A percentile compares a stretch with the other conserved stretches of the same genome.
phyloP scores from a whole-genome alignment of 805 yeast genomes.

The Danielia reshetovae region DNA sequence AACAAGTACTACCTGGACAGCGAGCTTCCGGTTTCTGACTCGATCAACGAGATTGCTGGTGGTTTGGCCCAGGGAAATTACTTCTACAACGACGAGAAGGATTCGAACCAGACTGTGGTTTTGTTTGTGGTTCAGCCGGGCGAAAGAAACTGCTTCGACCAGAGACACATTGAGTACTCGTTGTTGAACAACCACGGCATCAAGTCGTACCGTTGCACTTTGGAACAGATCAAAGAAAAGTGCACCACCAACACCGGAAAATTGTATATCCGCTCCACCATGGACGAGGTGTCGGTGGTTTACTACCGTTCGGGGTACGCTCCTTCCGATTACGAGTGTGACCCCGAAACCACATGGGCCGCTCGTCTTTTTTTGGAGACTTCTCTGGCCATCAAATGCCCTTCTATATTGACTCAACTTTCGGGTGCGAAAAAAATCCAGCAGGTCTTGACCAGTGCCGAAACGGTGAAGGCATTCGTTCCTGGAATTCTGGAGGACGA shows the following conservation, averaged over 20 bases:
- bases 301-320: constrained; percentile 89
- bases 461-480: constrained; percentile 46
- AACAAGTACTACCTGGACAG: constrained; percentile 41
- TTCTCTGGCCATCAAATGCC: constrained; percentile 83
- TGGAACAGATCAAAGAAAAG: constrained; percentile 50
- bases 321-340: constrained; percentile 67
- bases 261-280: constrained; percentile 49
- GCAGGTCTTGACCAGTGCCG: constrained; percentile 68
- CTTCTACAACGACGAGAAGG: constrained; percentile 41
- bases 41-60: constrained; percentile 55
- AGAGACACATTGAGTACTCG: constrained; percentile 74
- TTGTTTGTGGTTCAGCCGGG: constrained; percentile 77
- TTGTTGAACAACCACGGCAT: constrained; percentile 55
- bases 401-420: constrained; percentile 81
- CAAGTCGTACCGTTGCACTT: constrained; percentile 60
- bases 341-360: constrained; percentile 64
- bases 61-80: constrained; percentile 67
- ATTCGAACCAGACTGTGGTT: constrained; percentile 43
- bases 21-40: constrained; percentile 64
- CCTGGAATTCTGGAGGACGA: constrained; percentile 25
- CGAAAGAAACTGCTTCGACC: constrained; percentile 91
- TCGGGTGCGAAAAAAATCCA: constrained; percentile 94
- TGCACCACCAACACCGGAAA: constrained; percentile 44
- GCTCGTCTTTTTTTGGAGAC: constrained; percentile 70
- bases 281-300: constrained; percentile 78